Conservation (phyloP, 2,329 filamentous ascomycete species). For the Aspergillus alliaceus region DNA sequence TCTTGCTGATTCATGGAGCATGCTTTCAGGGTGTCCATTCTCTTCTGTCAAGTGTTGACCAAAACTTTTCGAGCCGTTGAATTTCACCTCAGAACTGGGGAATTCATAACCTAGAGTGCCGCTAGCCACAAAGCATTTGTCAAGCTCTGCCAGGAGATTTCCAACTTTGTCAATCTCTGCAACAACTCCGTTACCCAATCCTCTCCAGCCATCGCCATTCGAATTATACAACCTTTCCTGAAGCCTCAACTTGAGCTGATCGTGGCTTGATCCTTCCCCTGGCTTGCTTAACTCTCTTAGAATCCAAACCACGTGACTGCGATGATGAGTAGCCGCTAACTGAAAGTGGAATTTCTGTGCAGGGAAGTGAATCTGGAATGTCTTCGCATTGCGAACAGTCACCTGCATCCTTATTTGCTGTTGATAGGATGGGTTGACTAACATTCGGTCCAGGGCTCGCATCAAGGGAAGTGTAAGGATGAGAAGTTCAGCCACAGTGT, state of each 20-base stretch:
- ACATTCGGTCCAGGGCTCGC: slow-evolving; percentile 36
- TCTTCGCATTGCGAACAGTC: slow-evolving; percentile 35
- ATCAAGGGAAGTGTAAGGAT: slow-evolving; percentile 40
- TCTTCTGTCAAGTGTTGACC: background rate
- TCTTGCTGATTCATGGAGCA: background rate
- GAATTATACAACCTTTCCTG: slow-evolving; percentile 36
- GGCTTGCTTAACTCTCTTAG: slow-evolving; percentile 29
- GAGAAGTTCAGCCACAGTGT: slow-evolving; percentile 32
- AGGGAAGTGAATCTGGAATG: slow-evolving; percentile 39
- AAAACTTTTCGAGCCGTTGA: background rate
- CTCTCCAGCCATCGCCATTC: slow-evolving; percentile 41
- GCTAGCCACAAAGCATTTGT: slow-evolving; percentile 26
- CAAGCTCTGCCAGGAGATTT: slow-evolving; percentile 33
- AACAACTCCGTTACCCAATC: slow-evolving; percentile 39
- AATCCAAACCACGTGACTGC: slow-evolving; percentile 34
- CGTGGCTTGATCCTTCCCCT: slow-evolving; percentile 15
- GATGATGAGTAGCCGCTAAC: slow-evolving; percentile 28
- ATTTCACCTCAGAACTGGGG: background rate
- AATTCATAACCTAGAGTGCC: background rate
- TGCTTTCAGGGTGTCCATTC: background rate
- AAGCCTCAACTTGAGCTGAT: slow-evolving; percentile 24
- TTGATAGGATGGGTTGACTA: slow-evolving; percentile 22
- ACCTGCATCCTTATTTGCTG: slow-evolving; percentile 30
- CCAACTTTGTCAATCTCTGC: slow-evolving; percentile 33
- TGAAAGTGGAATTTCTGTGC: slow-evolving; percentile 33